phyloP scores from a whole-genome alignment of 495 filamentous ascomycete genomes.

The Neurospora cerealis region DNA sequence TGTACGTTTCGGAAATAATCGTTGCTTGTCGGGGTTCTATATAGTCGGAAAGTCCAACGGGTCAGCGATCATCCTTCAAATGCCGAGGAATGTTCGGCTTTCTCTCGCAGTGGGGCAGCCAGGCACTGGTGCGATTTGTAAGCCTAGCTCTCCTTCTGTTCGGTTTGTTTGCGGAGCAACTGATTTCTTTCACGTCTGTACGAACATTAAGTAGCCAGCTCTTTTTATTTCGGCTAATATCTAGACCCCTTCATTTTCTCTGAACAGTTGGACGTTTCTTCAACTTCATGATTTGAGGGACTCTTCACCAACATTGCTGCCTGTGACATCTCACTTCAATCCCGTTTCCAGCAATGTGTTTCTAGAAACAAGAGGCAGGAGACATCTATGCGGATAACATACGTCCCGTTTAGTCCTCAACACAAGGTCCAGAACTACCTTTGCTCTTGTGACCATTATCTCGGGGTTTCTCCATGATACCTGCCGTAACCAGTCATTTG shows the following conservation, averaged over 20 bases:
- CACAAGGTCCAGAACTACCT: neutral
- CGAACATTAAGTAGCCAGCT: neutral
- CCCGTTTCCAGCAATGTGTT: neutral
- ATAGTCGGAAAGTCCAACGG: neutral
- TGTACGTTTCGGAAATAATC: neutral
- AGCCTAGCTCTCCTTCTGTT: neutral
- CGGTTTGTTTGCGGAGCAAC: neutral
- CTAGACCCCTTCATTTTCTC: neutral
- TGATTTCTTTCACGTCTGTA: neutral
- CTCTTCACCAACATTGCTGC: neutral
- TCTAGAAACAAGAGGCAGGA: neutral
- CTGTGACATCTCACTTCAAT: neutral
- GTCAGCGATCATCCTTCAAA: neutral
- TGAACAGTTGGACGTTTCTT: neutral
- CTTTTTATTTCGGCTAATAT: neutral
- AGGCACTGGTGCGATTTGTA: neutral
- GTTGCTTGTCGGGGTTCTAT: neutral
- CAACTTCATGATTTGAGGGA: neutral
- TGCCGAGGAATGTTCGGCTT: neutral
- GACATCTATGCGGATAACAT: neutral
- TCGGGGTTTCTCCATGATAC: neutral
- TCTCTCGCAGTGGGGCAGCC: neutral
- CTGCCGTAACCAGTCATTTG: neutral
- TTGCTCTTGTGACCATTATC: neutral
- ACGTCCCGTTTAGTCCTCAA: neutral